Evolutionary conservation across 805 yeast genomes (phyloP), one percentile per base, ranked within the genome.

Genomic region (Saccharomycopsis capsularis): DNA sequence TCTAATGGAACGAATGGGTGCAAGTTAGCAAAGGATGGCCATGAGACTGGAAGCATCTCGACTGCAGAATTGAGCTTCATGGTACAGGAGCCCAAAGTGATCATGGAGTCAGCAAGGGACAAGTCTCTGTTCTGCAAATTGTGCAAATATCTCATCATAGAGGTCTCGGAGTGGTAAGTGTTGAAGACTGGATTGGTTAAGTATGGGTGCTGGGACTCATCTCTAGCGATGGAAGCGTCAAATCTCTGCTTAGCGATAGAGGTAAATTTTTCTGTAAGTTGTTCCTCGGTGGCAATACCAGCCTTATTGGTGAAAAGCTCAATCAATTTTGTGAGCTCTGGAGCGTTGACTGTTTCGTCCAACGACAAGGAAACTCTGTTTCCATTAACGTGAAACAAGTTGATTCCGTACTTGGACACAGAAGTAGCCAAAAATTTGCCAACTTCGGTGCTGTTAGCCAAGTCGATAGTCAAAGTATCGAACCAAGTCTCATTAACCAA

Each of bases 51-150:
- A 54, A 79, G 76, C 98, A 93, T 93, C 63, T 88, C 91, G 6
- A 89, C 95, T 1, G 98, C 91, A 47, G 96, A 84, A 63, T 93
- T 93, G 61, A 93, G 75, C 66, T 93, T 93, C 99, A 93, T 93
- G 18, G 99, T 93, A 72, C 99, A 93, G 5, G 96, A 87, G 23
- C 99, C 99, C 55, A 93, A 75, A 21, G 99, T 95, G 54, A 93
- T 93, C 99, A 93, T 93, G 3, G 97, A 85, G 61, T 89, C 85
- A 9, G 98, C 96, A 51, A 93, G 73, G 0, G 98, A 91, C 52
- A 93, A 71, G 69, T 93, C 99, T 68, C 85, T 88, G 52, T 78
- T 67, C 68, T 93, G 98, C 47, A 93, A 71, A 52, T 76, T 75
- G 62, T 88, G 93, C 59, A 93, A 69, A 68, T 93, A 93, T 63